phyloP scores from a whole-genome alignment of 2,329 filamentous ascomycete genomes.

The Pseudogymnoascus sp. region DNA sequence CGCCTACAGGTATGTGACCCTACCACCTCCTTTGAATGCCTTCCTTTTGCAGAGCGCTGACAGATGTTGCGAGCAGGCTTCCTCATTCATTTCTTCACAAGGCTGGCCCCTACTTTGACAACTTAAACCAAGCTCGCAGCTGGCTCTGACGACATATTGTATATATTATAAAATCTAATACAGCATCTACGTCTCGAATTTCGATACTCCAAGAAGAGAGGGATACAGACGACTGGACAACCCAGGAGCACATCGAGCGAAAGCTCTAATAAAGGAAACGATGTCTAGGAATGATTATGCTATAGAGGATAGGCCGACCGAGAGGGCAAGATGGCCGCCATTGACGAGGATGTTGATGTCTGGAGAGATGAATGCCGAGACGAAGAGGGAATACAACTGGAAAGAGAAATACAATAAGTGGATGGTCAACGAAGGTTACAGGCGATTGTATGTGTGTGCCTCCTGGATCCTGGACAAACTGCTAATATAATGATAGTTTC shows the following conservation, averaged over 20 bases:
- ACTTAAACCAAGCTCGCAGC: conserved; percentile 4
- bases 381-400: conserved; percentile 57
- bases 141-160: conserved; percentile 5
- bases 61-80: not conserved
- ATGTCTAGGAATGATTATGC: conserved; percentile 2
- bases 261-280: conserved; percentile 7
- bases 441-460: conserved; percentile 56
- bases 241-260: conserved; percentile 15
- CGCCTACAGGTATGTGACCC: not conserved
- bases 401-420: conserved; percentile 72
- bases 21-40: not conserved
- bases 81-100: not conserved
- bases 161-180: conserved; percentile 5
- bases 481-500: conserved; percentile 46
- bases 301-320: conserved; percentile 41
- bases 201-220: not conserved
- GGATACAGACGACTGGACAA: not conserved
- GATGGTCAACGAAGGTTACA: conserved; percentile 86
- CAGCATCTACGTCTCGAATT: not conserved
- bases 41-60: not conserved
- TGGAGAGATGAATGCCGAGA: conserved; percentile 71
- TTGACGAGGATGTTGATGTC: conserved; percentile 76
- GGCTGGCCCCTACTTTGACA: conserved; percentile 2
- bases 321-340: conserved; percentile 74
- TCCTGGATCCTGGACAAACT: conserved; percentile 9